These are phyloP conservation scores for Solanum paucissectum DNA, from an alignment of 257 asterid species.

Conservation along the genomic window DNA sequence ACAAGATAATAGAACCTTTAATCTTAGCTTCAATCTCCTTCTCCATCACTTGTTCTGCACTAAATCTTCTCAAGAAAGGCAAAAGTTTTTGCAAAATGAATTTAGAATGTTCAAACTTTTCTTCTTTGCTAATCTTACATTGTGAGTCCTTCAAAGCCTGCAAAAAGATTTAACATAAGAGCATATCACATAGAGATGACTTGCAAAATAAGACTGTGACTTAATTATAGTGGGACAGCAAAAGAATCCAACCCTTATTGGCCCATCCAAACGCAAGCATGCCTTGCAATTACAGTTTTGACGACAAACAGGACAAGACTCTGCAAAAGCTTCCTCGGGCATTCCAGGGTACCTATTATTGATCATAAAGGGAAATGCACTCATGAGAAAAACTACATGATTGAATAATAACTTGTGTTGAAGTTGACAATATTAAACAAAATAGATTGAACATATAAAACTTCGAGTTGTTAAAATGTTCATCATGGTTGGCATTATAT, in stretches of 20 bases:
- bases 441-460: neutral
- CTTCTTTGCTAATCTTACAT: conserved; percentile 19
- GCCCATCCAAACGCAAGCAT: conserved; percentile 62
- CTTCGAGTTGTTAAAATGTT: neutral
- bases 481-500: neutral
- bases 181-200: neutral
- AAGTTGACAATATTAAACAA: neutral
- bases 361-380: neutral
- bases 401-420: neutral
- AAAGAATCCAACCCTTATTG: conserved; percentile 43
- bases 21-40: conserved; percentile 64
- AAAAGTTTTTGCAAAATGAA: conserved; percentile 49
- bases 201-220: neutral
- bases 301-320: conserved; percentile 77
- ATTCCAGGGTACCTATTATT: conserved; percentile 65
- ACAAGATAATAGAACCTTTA: conserved; percentile 31
- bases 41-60: conserved; percentile 56
- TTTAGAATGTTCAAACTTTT: conserved; percentile 36
- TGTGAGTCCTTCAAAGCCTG: conserved; percentile 16
- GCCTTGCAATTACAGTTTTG: conserved; percentile 83
- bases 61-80: conserved; percentile 56
- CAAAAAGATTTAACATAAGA: neutral
- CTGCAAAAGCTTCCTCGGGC: conserved; percentile 58
- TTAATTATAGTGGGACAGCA: neutral
- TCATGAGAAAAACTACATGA: neutral